Base-by-base conservation (phyloP, 2,329 filamentous ascomycete species). In the Emergomyces orientalis region DNA sequence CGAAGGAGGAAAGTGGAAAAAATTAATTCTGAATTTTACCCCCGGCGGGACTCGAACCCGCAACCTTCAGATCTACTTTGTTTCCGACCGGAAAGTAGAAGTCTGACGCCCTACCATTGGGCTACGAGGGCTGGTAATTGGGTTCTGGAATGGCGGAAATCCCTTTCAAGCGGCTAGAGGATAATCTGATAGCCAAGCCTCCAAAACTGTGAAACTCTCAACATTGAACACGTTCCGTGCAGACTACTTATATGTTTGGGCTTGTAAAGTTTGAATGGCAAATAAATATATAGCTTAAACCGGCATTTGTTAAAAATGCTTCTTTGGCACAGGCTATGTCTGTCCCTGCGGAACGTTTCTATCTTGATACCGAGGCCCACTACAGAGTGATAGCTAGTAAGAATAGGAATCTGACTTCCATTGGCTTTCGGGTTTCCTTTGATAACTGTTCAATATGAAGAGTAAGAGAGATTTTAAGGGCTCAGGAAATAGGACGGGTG, bases 81-180 rank as follows among this genome's bases (percentile, higher is more conserved):
- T 32, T 17, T 11, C 32, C 17, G 17, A n/a, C 3, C 6, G 30
- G 27, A 34, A 32, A 37, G 2, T 56, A 37, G 34, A 37, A 56
- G 54, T 56, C 54, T 39, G 54, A 56, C 54, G 54, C 54, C 54
- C 54, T 56, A 56, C 54, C 54, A 56, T 56, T 56, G 54, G 54
- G 54, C 54, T 56, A 56, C 54, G 54, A 39, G 54, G 54, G 54
- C 54, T 54, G 17, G 14, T 37, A 54, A 11, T n/a, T 54, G 7
- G 19, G 8, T 34, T 54, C 19, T 34, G 6, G 3, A 11, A 22
- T 7, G 2, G 1, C 32, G 14, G 51, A 34, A 34, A 54, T 22
- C 2, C 1, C 9, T 54, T 34, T 54, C 30, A 54, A 54, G 25
- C 19, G 2, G 22, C 9, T 25, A n/a, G n/a, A 2, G 22, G 8